Evolutionary conservation across 345 rosid species (phyloP).

Genomic region (Eucalyptus pauciflora): DNA sequence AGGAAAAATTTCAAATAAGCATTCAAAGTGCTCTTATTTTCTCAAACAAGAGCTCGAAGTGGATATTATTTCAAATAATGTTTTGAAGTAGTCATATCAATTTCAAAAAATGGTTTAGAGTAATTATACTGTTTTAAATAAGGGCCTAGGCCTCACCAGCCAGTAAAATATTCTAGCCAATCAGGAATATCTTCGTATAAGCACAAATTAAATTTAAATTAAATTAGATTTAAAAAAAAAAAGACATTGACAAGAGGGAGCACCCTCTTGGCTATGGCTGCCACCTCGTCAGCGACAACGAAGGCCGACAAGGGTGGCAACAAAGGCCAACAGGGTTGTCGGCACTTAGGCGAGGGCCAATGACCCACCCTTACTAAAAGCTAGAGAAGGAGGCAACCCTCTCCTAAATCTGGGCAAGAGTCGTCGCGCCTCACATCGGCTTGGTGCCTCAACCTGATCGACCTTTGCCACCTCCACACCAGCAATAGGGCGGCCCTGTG

Average conservation of each 20-base stretch:
- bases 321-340: fast-evolving
- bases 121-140: too few relatives aligned
- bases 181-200: too few relatives aligned
- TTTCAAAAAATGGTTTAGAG: fast-evolving
- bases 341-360: fast-evolving
- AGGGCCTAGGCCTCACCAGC: neutral
- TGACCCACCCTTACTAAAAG: too few relatives aligned
- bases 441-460: fast-evolving
- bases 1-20: too few relatives aligned
- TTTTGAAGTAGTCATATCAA: fast-evolving
- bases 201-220: too few relatives aligned
- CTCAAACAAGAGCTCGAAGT: fast-evolving
- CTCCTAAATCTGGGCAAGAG: too few relatives aligned
- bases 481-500: fast-evolving
- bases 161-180: fast-evolving
- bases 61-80: too few relatives aligned
- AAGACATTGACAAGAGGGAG: too few relatives aligned
- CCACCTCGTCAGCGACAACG: fast-evolving
- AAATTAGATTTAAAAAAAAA: too few relatives aligned
- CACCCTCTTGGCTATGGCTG: fast-evolving
- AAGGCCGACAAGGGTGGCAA: fast-evolving
- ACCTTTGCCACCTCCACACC: too few relatives aligned
- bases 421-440: fast-evolving
- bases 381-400: too few relatives aligned
- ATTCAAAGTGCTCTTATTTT: too few relatives aligned